A percentile compares a stretch with the other conserved stretches of the same genome.
Conservation (phyloP, 2,329 filamentous ascomycete species). For the Colletotrichum spinosum region DNA sequence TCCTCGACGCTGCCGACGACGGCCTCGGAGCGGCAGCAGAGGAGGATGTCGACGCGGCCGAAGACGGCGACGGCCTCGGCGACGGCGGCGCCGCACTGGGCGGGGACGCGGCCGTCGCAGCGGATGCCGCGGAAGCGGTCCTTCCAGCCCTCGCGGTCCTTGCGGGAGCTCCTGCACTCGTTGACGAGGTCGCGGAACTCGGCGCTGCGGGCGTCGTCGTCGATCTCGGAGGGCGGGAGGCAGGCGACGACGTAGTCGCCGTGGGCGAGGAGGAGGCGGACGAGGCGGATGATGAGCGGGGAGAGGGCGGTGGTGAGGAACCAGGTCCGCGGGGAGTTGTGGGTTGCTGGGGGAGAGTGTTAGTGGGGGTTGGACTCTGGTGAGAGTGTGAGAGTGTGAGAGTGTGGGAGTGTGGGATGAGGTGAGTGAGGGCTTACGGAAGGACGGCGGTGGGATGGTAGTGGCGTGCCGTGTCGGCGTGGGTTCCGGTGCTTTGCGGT, state of each 20-base stretch:
- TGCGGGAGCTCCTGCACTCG: slow-evolving; percentile 71
- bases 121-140: slow-evolving; percentile 77
- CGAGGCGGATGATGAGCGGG: slow-evolving; percentile 85
- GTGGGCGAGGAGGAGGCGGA: slow-evolving; percentile 85
- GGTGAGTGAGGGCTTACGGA: slow-evolving; percentile 56
- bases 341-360: slow-evolving; percentile 61
- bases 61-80: slow-evolving; percentile 89
- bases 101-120: slow-evolving; percentile 71
- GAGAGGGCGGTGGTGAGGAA: slow-evolving; percentile 89
- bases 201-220: slow-evolving; percentile 78
- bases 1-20: slow-evolving; percentile 94
- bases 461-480: slow-evolving; percentile 39
- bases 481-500: slow-evolving; percentile 36
- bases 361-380: slow-evolving; percentile 37
- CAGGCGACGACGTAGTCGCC: slow-evolving; percentile 92
- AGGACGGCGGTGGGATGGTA: slow-evolving; percentile 60
- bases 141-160: slow-evolving; percentile 81
- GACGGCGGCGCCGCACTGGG: slow-evolving; percentile 85
- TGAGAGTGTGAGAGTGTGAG: slow-evolving; percentile 42
- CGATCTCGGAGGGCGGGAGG: slow-evolving; percentile 81
- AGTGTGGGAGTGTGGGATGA: slow-evolving; percentile 44
- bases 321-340: slow-evolving; percentile 88
- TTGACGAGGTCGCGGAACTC: slow-evolving; percentile 85
- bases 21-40: slow-evolving; percentile 91
- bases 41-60: slow-evolving; percentile 87